Evolutionary conservation across 257 asterid genomes (phyloP).

Genomic region (Plantago elongata): DNA sequence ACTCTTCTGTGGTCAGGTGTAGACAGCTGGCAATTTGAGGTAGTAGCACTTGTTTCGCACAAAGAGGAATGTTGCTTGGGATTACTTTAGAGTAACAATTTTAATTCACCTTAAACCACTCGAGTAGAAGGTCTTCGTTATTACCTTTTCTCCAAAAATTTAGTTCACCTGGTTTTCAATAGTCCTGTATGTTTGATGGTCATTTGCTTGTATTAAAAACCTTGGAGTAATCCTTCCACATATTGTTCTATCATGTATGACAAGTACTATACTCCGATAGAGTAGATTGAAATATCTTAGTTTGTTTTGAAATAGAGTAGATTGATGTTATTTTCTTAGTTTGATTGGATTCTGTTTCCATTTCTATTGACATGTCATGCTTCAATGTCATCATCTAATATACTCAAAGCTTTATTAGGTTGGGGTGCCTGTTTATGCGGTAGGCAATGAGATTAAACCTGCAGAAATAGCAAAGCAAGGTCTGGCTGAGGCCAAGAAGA

Average conservation of each 20-base stretch:
- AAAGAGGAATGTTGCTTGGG: too few relatives aligned
- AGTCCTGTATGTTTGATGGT: constrained; percentile 8
- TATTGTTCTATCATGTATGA: too few relatives aligned
- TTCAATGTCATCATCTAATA: constrained; percentile 17
- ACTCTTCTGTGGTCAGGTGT: too few relatives aligned
- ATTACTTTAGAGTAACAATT: too few relatives aligned
- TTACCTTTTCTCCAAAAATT: background rate
- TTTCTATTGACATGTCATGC: background rate
- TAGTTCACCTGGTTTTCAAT: background rate
- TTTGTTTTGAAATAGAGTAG: too few relatives aligned
- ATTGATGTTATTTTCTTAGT: too few relatives aligned
- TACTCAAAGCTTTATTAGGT: constrained; percentile 54
- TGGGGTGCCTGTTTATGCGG: constrained; percentile 88
- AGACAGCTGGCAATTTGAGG: too few relatives aligned
- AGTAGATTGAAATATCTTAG: too few relatives aligned
- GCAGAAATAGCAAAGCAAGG: constrained; percentile 94
- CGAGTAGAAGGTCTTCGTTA: too few relatives aligned
- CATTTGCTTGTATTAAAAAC: background rate
- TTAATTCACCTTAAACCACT: too few relatives aligned
- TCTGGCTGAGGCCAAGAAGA: constrained; percentile 73
- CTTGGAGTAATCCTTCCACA: background rate
- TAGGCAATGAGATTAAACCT: constrained; percentile 83
- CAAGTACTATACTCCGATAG: too few relatives aligned
- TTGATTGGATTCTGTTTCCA: constrained; percentile 3
- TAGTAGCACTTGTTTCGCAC: too few relatives aligned